Conservation (phyloP, 345 rosid species). For the Crucihimalaya himalaica region DNA sequence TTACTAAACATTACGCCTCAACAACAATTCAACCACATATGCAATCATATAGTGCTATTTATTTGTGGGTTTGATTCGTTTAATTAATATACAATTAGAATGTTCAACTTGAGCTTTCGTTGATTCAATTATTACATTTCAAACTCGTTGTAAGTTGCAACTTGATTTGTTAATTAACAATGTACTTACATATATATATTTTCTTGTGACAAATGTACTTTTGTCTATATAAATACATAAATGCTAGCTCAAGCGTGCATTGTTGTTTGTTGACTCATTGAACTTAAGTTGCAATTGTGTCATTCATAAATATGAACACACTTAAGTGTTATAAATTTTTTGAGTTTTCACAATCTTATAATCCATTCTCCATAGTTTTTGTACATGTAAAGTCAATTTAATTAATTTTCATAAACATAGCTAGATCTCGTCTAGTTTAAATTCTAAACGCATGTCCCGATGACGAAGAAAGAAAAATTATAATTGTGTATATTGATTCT, state of each 20-base stretch:
- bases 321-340: background rate
- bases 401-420: background rate
- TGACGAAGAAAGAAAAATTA: background rate
- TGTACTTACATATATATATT: background rate
- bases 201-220: background rate
- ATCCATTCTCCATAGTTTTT: background rate
- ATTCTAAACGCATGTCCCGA: background rate
- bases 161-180: background rate
- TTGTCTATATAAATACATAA: no score
- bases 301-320: background rate
- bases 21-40: background rate
- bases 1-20: constrained; percentile 7
- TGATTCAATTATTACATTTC: background rate
- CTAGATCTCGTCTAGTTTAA: background rate
- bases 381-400: background rate
- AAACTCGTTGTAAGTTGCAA: background rate
- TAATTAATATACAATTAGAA: background rate
- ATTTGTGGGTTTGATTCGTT: background rate
- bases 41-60: background rate
- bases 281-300: background rate
- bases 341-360: background rate
- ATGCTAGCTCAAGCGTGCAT: background rate
- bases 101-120: background rate
- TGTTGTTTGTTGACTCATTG: background rate
- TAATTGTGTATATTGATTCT: background rate